These are phyloP conservation scores for Raffaelea arxii DNA, from an alignment of 2,329 filamentous ascomycete genomes.

Conservation along the genomic window DNA sequence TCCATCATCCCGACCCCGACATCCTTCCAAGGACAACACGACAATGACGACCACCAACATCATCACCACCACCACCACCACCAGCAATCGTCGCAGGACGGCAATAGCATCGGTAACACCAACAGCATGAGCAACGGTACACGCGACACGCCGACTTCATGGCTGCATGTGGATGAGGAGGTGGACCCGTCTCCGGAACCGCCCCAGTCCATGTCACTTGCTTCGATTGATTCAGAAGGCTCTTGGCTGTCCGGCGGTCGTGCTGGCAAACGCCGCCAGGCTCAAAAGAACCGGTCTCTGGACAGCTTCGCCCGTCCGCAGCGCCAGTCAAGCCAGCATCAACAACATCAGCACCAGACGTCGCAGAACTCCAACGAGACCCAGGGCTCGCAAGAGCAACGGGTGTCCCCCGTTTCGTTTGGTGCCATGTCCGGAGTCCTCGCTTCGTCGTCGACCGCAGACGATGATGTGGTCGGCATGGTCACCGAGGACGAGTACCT, in stretches of 20 bases:
- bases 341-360: constrained; percentile 36
- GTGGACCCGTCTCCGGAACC: constrained; percentile 43
- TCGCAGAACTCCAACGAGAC: constrained; percentile 35
- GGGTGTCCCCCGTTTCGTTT: constrained; percentile 19
- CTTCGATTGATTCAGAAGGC: constrained; percentile 88
- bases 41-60: not conserved
- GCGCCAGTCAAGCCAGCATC: constrained; percentile 29
- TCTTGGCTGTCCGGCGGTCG: constrained; percentile 84
- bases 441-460: constrained; percentile 24
- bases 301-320: constrained; percentile 45
- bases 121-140: constrained; percentile 20
- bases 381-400: constrained; percentile 31
- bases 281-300: constrained; percentile 25
- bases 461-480: constrained; percentile 52
- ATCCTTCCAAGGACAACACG: constrained; percentile 18
- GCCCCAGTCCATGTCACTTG: constrained; percentile 75
- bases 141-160: constrained; percentile 35
- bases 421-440: constrained; percentile 5
- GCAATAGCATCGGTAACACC: constrained; percentile 3
- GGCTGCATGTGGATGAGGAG: constrained; percentile 24
- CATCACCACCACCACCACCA: constrained; percentile 16
- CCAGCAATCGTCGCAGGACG: constrained; percentile 3
- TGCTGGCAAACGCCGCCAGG: constrained; percentile 27
- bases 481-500: constrained; percentile 65
- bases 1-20: constrained; percentile 3